Percentiles rank a stretch among this genome's conserved stretches.
Evolutionary conservation across 2,329 filamentous ascomycete species (phyloP).

Genomic region (Teratosphaeria destructans): DNA sequence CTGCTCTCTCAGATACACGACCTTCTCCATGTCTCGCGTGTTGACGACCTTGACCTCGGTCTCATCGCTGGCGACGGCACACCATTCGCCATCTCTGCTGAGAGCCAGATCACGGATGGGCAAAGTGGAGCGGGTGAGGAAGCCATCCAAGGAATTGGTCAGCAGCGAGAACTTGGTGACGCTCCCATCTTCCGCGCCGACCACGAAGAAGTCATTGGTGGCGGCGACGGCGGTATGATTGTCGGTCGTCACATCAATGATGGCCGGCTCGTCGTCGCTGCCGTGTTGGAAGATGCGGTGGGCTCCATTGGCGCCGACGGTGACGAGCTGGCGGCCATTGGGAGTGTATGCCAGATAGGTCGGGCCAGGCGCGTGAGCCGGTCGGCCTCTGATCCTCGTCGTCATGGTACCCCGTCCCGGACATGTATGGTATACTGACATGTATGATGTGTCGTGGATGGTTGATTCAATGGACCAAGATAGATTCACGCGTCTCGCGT

Average conservation of each 20-base stretch:
- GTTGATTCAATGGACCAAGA: neutral
- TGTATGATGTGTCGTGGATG: neutral
- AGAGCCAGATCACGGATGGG: constrained; percentile 79
- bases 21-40: constrained; percentile 62
- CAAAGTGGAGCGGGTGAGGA: constrained; percentile 73
- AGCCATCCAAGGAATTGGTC: constrained; percentile 63
- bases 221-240: constrained; percentile 72
- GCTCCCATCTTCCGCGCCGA: constrained; percentile 89
- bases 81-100: constrained; percentile 73
- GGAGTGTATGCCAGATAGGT: constrained; percentile 86
- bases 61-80: constrained; percentile 93
- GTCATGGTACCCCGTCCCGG: constrained; percentile 1
- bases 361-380: constrained; percentile 67
- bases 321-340: constrained; percentile 75
- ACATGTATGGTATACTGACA: too few relatives aligned
- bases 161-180: constrained; percentile 84
- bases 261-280: constrained; percentile 82
- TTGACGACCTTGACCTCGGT: constrained; percentile 82
- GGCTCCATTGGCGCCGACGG: constrained; percentile 85
- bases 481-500: neutral
- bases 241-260: constrained; percentile 83
- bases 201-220: constrained; percentile 71
- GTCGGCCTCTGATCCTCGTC: constrained; percentile 49
- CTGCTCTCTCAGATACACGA: constrained; percentile 75
- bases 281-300: constrained; percentile 88